Evolutionary conservation across 2,329 filamentous ascomycete species (phyloP).

Genomic region (Cadophora sp.): DNA sequence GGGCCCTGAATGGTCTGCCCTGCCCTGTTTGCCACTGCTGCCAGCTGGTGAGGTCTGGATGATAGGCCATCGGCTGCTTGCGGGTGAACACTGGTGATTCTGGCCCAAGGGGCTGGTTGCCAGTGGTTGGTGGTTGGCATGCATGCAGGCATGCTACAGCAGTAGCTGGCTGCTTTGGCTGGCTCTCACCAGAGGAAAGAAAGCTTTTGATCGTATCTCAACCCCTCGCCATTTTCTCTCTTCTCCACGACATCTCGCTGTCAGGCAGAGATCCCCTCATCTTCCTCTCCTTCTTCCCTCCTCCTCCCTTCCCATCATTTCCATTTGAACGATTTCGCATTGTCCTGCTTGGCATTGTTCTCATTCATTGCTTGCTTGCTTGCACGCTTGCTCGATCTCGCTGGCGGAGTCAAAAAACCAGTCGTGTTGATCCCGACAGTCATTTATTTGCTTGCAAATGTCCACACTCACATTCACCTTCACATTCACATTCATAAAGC

Average conservation of each 20-base stretch:
- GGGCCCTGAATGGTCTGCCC: neutral
- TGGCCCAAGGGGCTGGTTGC: neutral
- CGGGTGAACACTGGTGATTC: neutral
- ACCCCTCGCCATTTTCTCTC: slow-evolving; percentile 2
- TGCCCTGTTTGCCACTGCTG: neutral
- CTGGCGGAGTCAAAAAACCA: slow-evolving; percentile 14
- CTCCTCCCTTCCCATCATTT: neutral
- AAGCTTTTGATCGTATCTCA: neutral
- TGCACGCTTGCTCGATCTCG: neutral
- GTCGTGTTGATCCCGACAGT: slow-evolving; percentile 15
- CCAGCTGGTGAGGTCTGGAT: neutral
- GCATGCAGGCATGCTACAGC: neutral
- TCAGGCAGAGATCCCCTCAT: neutral
- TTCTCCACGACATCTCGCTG: neutral
- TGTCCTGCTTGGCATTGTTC: neutral
- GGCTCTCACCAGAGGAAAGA: neutral
- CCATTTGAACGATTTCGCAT: neutral
- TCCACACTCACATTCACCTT: neutral
- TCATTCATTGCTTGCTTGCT: neutral
- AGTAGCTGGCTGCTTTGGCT: neutral
- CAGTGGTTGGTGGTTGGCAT: slow-evolving; percentile 1
- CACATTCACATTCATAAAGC: neutral
- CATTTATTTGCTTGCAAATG: neutral
- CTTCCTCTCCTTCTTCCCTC: neutral
- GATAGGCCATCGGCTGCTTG: slow-evolving; percentile 3